A percentile compares a stretch with the other conserved stretches of the same genome.
Evolutionary conservation across 257 asterid species (phyloP).

Genomic region (Nicotiana noctiflora): DNA sequence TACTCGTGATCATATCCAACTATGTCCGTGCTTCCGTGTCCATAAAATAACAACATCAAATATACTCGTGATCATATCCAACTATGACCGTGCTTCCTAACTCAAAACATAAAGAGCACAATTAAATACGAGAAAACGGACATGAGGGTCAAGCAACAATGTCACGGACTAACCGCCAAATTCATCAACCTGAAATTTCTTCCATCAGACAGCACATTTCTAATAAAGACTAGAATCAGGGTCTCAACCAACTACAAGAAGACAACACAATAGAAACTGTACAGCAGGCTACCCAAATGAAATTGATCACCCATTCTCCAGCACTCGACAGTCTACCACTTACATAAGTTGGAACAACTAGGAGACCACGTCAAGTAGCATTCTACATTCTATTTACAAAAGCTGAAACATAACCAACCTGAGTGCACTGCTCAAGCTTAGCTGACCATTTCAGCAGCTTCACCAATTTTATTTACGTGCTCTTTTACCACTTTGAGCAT

Average conservation of each 20-base stretch:
- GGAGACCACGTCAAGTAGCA: constrained; percentile 13
- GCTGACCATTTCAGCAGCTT: constrained; percentile 53
- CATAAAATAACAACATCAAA: neutral
- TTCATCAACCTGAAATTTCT: neutral
- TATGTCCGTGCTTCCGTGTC: neutral
- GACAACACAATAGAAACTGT: neutral
- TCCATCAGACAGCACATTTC: constrained; percentile 1
- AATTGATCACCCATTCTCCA: neutral
- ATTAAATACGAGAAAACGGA: neutral
- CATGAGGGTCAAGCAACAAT: neutral
- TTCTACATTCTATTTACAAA: constrained; percentile 21
- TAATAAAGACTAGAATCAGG: neutral
- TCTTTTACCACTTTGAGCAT: constrained; percentile 64
- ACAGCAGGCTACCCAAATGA: neutral
- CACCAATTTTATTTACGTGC: constrained; percentile 35
- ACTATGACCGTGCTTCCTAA: neutral
- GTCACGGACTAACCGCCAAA: neutral
- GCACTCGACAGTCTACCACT: neutral
- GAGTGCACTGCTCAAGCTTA: constrained; percentile 48
- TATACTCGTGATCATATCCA: neutral
- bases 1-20: neutral
- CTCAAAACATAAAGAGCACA: neutral
- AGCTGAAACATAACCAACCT: constrained; percentile 48
- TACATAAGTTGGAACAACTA: neutral
- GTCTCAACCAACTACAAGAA: neutral